Conservation (phyloP, 163 green algal species). For the Prototheca cutis region DNA sequence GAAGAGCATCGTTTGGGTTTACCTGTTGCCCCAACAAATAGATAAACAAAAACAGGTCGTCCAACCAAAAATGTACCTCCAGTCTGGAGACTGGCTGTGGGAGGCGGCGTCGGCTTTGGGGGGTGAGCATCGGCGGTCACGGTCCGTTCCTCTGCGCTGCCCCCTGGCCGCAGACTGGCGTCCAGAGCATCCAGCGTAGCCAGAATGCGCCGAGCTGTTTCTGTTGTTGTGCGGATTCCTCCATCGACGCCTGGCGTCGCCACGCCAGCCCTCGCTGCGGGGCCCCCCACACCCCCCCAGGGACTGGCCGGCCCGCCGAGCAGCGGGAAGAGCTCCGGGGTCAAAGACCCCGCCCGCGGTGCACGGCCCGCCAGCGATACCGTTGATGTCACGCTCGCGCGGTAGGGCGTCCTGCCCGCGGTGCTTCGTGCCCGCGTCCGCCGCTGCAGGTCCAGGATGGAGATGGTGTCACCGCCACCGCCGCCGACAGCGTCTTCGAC, state of each 20-base stretch:
- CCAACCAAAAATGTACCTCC: no score
- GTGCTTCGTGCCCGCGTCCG: constrained; percentile 9
- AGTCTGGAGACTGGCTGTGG: no score
- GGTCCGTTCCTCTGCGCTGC: background rate
- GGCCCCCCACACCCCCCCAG: background rate
- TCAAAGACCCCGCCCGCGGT: background rate
- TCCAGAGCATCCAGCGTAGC: constrained; percentile 28
- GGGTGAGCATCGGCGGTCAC: no score
- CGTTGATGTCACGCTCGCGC: constrained; percentile 2
- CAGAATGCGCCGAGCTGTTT: constrained; percentile 32
- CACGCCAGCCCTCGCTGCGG: background rate
- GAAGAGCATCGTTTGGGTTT: no score
- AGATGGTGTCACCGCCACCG: constrained; percentile 14
- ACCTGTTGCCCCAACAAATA: no score
- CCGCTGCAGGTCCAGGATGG: constrained; percentile 27
- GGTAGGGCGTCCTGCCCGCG: constrained; percentile 23
- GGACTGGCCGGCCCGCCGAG: background rate
- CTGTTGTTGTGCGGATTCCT: constrained; percentile 18
- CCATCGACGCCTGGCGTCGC: background rate
- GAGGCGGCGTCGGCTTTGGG: no score
- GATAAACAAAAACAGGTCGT: no score
- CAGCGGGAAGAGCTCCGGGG: background rate
- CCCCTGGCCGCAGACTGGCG: constrained; percentile 4
- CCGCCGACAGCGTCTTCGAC: constrained; percentile 1
- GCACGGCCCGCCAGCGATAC: background rate